Conservation (phyloP, 371 early-diverging fungal genomes). For the Umbelopsis sp. region DNA sequence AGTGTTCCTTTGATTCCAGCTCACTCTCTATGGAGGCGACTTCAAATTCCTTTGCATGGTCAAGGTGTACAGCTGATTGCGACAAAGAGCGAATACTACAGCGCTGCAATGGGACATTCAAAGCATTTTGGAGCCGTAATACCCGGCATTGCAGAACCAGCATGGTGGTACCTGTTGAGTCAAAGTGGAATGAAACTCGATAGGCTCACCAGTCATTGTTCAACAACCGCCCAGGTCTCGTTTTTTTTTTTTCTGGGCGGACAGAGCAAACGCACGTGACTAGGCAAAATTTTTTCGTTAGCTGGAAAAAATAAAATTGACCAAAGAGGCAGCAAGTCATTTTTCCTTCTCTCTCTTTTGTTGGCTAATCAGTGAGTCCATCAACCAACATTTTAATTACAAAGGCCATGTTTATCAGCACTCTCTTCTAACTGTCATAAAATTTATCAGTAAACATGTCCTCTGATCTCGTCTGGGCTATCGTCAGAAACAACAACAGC, state of each 20-base stretch:
- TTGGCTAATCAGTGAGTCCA: slow-evolving; percentile 17
- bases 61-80: background rate
- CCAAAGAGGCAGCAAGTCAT: background rate
- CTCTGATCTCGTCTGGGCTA: slow-evolving; percentile 79
- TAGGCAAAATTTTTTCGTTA: slow-evolving; percentile 17
- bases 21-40: background rate
- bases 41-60: background rate
- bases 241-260: background rate
- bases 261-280: background rate
- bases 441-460: slow-evolving; percentile 44
- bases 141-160: slow-evolving; percentile 3
- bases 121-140: background rate
- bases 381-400: background rate
- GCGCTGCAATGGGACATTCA: background rate
- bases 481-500: slow-evolving; percentile 84
- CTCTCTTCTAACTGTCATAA: background rate
- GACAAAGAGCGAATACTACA: background rate
- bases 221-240: background rate
- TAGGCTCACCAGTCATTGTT: background rate
- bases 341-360: slow-evolving; percentile 18
- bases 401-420: background rate
- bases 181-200: background rate
- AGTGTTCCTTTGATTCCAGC: background rate
- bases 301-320: slow-evolving; percentile 18
- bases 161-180: background rate